A percentile compares a stretch with the other conserved stretches of the same genome.
These are phyloP conservation scores for Rusavskia elegans DNA, from an alignment of 495 filamentous ascomycete species.

Conservation along the genomic window DNA sequence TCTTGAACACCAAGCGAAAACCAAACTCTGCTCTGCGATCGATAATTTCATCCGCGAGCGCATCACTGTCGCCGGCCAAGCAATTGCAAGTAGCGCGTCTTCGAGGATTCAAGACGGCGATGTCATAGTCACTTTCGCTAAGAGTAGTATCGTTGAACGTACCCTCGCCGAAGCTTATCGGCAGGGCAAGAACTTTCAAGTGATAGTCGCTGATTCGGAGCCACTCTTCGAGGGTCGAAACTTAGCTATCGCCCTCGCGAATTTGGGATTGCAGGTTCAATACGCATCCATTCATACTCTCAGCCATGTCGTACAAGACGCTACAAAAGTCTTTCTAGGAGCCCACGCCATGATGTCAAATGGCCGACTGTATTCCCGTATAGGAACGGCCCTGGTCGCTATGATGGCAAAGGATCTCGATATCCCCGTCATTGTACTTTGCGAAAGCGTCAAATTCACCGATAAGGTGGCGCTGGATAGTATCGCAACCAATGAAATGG, in stretches of 20 bases:
- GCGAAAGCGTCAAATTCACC: slow-evolving; percentile 91
- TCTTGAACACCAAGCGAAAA: slow-evolving; percentile 64
- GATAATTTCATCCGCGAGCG: slow-evolving; percentile 83
- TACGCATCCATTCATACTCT: slow-evolving; percentile 69
- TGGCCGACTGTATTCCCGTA: slow-evolving; percentile 69
- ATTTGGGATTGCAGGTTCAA: slow-evolving; percentile 53
- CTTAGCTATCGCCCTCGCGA: slow-evolving; percentile 49
- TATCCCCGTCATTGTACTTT: slow-evolving; percentile 76
- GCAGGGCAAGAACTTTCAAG: slow-evolving; percentile 56
- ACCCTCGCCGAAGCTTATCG: slow-evolving; percentile 57
- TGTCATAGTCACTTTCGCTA: slow-evolving; percentile 78
- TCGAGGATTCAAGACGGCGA: slow-evolving; percentile 64
- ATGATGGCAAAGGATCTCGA: slow-evolving; percentile 57
- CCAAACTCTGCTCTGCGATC: slow-evolving; percentile 58
- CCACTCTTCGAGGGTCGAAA: slow-evolving; percentile 68
- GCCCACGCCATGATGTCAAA: slow-evolving; percentile 86
- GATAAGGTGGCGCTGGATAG: slow-evolving; percentile 80
- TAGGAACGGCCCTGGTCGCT: slow-evolving; percentile 80
- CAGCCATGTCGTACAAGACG: slow-evolving; percentile 52
- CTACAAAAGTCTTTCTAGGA: slow-evolving; percentile 70
- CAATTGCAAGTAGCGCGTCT: slow-evolving; percentile 61
- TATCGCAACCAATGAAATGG: slow-evolving; percentile 87
- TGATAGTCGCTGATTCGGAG: slow-evolving; percentile 72
- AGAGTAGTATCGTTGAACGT: slow-evolving; percentile 69
- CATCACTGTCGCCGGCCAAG: slow-evolving; percentile 69